Conservation (phyloP, 352 stramenopile genomes). For the Pythium monospermum region DNA sequence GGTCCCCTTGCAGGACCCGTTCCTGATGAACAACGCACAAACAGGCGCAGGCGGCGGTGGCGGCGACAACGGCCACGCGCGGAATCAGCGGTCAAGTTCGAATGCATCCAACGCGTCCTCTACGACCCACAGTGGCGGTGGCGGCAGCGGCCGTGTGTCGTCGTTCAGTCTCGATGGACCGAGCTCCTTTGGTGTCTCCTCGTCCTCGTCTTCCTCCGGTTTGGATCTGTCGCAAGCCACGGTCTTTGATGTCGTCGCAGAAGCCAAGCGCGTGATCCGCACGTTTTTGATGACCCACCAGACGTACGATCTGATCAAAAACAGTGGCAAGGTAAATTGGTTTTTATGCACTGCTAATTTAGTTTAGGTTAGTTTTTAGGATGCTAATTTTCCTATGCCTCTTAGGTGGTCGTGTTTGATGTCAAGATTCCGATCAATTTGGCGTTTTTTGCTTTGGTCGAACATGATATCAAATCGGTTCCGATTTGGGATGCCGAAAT, state of each 20-base stretch:
- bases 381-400: conserved; percentile 11
- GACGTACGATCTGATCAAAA: conserved; percentile 96
- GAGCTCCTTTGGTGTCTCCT: conserved; percentile 16
- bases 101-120: conserved; percentile 3
- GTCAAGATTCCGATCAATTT: conserved; percentile 98
- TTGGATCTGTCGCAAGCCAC: conserved; percentile 43
- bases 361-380: background rate
- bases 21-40: conserved; percentile 33
- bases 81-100: conserved; percentile 19
- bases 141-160: conserved; percentile 5
- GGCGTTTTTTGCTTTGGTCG: conserved; percentile 98
- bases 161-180: conserved; percentile 34
- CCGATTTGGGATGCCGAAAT: conserved; percentile 95
- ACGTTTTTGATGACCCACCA: conserved; percentile 86
- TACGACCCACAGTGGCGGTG: background rate
- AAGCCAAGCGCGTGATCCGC: conserved; percentile 78
- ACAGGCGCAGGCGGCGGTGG: no score
- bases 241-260: conserved; percentile 63
- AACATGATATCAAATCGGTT: conserved; percentile 98
- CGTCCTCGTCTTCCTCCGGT: conserved; percentile 27
- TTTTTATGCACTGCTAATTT: no score
- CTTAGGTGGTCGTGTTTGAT: conserved; percentile 95
- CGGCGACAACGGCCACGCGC: conserved; percentile 15
- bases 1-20: conserved; percentile 30
- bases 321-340: conserved; percentile 86